Evolutionary conservation across 768 basidiomycete genomes (phyloP).

Genomic region (Auricularia sp.): DNA sequence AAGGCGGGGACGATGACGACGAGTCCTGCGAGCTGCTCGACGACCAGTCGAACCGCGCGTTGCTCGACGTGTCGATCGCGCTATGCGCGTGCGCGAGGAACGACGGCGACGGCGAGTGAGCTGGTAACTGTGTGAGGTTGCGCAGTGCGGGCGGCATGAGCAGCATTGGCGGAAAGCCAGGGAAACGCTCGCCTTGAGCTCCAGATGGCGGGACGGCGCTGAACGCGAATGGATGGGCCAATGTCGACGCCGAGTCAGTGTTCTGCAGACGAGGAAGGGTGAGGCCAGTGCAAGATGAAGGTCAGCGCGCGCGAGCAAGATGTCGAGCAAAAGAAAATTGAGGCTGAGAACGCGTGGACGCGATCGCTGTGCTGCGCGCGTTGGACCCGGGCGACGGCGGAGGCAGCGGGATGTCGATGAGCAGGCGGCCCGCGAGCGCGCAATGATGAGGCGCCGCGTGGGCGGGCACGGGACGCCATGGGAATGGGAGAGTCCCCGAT

Average conservation of each 20-base stretch:
- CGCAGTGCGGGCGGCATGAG: too few species aligned
- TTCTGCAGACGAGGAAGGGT: conserved; percentile 25
- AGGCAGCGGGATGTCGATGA: background rate
- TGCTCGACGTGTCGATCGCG: background rate
- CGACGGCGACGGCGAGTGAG: background rate
- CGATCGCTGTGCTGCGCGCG: conserved; percentile 1
- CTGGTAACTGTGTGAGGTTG: too few species aligned
- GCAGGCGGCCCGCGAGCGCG: conserved; percentile 29
- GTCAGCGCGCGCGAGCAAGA: conserved; percentile 24
- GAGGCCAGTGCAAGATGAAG: conserved; percentile 25
- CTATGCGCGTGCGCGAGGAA: too few species aligned
- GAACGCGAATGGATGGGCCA: too few species aligned
- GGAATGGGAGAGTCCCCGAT: too few species aligned
- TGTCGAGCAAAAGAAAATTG: conserved; percentile 49
- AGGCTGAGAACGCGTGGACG: conserved; percentile 48
- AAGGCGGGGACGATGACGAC: background rate
- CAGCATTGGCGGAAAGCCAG: background rate
- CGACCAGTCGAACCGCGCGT: background rate
- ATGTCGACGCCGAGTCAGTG: conserved; percentile 15
- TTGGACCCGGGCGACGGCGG: background rate
- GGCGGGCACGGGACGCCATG: too few species aligned
- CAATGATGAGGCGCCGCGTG: conserved; percentile 6
- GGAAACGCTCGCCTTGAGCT: background rate
- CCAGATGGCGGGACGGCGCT: too few species aligned
- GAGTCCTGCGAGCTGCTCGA: background rate